Conservation (phyloP, 352 stramenopile genomes). For the Phytopythium kandeliae region DNA sequence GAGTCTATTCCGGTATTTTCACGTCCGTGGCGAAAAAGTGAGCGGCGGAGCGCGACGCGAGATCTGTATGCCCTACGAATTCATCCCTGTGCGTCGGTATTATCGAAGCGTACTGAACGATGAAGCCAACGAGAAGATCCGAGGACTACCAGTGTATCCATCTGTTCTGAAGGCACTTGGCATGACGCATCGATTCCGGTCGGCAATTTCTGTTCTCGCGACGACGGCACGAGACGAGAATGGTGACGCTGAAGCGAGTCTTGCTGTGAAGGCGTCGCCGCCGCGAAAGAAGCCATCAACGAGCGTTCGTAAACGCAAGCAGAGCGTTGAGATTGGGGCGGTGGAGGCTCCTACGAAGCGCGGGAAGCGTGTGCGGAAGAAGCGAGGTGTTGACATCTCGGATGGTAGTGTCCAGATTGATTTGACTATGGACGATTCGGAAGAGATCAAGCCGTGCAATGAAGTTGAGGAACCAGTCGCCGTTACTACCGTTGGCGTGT, state of each 20-base stretch:
- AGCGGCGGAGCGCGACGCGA: slow-evolving; percentile 38
- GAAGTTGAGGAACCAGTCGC: neutral
- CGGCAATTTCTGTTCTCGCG: slow-evolving; percentile 7
- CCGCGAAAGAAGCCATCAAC: slow-evolving; percentile 10
- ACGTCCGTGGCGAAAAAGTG: slow-evolving; percentile 68
- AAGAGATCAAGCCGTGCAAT: neutral
- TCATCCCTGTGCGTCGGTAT: slow-evolving; percentile 42
- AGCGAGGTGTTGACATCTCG: slow-evolving; percentile 1
- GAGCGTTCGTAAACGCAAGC: slow-evolving; percentile 32
- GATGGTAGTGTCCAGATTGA: slow-evolving; percentile 19
- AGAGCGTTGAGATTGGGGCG: slow-evolving; percentile 15
- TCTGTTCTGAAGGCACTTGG: slow-evolving; percentile 19
- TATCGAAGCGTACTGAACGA: slow-evolving; percentile 45
- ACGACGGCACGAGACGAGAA: slow-evolving; percentile 2
- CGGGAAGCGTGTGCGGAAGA: slow-evolving; percentile 14
- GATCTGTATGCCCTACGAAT: slow-evolving; percentile 67
- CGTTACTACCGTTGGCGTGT: slow-evolving; percentile 1
- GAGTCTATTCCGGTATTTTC: slow-evolving; percentile 83
- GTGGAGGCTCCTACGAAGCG: slow-evolving; percentile 21
- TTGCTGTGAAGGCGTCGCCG: slow-evolving; percentile 7
- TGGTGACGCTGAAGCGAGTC: neutral
- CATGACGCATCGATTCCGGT: slow-evolving; percentile 13
- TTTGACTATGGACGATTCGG: slow-evolving; percentile 16
- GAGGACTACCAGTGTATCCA: slow-evolving; percentile 29
- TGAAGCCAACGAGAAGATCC: slow-evolving; percentile 27